Conservation (phyloP, 257 asterid genomes). For the Jacaranda mimosifolia region DNA sequence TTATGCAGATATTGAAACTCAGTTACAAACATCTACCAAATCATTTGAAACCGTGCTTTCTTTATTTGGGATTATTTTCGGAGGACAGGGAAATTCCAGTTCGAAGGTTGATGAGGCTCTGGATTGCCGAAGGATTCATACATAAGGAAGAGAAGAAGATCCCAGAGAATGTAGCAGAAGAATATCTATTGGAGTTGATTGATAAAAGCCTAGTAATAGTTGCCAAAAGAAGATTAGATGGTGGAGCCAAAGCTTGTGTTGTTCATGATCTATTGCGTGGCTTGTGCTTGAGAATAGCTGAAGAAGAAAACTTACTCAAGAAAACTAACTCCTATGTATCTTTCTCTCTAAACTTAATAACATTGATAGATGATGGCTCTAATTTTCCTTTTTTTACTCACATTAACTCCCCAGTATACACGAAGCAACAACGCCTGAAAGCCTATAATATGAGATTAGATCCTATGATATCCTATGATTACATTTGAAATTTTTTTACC, state of each 20-base stretch:
- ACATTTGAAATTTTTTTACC: too few species aligned
- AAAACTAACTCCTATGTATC: not conserved
- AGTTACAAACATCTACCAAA: conserved; percentile 32
- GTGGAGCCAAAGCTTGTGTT: too few species aligned
- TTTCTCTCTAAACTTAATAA: too few species aligned
- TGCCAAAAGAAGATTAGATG: too few species aligned
- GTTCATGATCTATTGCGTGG: conserved; percentile 40
- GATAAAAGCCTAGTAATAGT: too few species aligned
- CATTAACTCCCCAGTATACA: too few species aligned
- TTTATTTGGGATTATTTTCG: conserved; percentile 31
- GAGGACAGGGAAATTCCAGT: conserved; percentile 24
- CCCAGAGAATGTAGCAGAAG: not conserved
- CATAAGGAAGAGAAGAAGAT: not conserved
- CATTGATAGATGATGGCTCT: too few species aligned
- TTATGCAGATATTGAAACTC: conserved; percentile 18
- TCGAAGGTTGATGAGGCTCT: not conserved
- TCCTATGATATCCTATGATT: too few species aligned
- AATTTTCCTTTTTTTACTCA: not conserved
- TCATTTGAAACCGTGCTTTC: conserved; percentile 31
- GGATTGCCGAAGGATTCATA: conserved; percentile 36
- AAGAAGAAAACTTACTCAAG: conserved; percentile 25
- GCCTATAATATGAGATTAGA: too few species aligned
- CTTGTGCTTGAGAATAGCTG: conserved; percentile 28
- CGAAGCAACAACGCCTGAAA: too few species aligned
- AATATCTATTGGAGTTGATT: not conserved